Evolutionary conservation across 768 basidiomycete species (phyloP), one percentile per base, ranked within the genome.

Genomic region (Lactarius hengduanensis): DNA sequence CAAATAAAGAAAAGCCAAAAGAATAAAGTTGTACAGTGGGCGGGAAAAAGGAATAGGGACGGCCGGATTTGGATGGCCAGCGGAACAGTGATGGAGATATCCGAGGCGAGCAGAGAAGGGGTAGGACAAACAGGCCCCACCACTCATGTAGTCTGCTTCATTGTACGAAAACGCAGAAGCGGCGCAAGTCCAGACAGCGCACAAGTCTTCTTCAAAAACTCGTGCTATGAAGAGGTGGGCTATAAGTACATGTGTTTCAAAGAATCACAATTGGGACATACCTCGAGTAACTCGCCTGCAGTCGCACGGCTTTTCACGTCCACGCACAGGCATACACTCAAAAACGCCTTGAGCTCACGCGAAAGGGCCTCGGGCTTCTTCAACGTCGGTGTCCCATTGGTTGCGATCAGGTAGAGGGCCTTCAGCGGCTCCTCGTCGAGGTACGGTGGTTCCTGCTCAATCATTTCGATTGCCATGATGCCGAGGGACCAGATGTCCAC

Each of bases 381-480:
- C 75, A 99, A 76, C 66, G 97, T 98, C 63, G 97, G 97, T 20
- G 97, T 98, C 15, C 97, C 97, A 74, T 98, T 98, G 53, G 96
- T 99, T 41, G 96, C 97, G 72, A 98, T 97, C 67, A 97, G 79
- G 77, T 98, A 97, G 56, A 98, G 78, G 22, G 96, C 95, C 79
- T 96, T 93, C 66, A 96, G 80, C 0, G 95, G 95, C 72, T 98
- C 95, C 74, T 98, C 95, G 70, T 96, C 94, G 47, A 98, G 81
- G 76, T 97, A 96, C 7, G 95, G 95, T 2, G 95, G 95, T 77
- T 97, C 95, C 73, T 94, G 95, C 77, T 98, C 95, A 69, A 98
- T 96, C 96, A 98, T 98, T 82, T 98, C 94, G 67, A 98, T 98
- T 5, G 94, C 94, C 94, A 97, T 96, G 78, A 98, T 97, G 5